Evolutionary conservation across 2,329 filamentous ascomycete genomes (phyloP), one percentile per base, ranked within the genome.

Genomic region (Aspergillus pseudonomiae): DNA sequence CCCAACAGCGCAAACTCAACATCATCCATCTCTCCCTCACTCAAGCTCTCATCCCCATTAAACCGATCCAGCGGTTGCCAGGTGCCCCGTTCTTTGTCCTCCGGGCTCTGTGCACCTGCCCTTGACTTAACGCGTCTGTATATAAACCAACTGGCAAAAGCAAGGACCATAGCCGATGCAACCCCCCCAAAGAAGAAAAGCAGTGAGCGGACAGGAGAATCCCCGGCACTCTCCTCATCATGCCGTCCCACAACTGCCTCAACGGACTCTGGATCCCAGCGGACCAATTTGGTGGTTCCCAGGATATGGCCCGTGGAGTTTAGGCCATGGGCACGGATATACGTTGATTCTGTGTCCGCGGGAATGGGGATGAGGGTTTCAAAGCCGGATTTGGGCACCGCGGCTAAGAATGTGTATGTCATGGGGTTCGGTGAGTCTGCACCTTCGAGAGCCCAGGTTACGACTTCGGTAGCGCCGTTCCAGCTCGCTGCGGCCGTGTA

Each of bases 401-500:
- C 68, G 10, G 67, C 59, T 34, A 75, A 57, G 46, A 70, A 65
- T 56, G 48, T 54, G 34, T 11, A 46, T 41, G 26, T 54, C 36
- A 19, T 65, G 14, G 14, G 58, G 46, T 12, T 21, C 1, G 16
- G 19, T 9, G 52, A 55, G 3, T 21, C 10, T 6, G 32, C 52
- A 11, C 73, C 73, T 28, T 75, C 61, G 5, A 75, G 61, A 4
- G 71, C 67, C 74, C 74, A 78, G 2, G 63, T 68, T 1, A 56
- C 62, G 32, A 78, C 74, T 52, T 78, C 76, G 1, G 76, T 78
- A 6, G 76, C 76, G 9, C 76, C 76, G 57, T 77, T 78, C 76
- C 76, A 78, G 57, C 73, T 77, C 6, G 74, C 74, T 34, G 67
- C 63, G 6, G 67, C 70, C 14, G 67, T 58, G 26, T 65, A 68